phyloP scores from a whole-genome alignment of 768 basidiomycete species.

The Phaffia australis region DNA sequence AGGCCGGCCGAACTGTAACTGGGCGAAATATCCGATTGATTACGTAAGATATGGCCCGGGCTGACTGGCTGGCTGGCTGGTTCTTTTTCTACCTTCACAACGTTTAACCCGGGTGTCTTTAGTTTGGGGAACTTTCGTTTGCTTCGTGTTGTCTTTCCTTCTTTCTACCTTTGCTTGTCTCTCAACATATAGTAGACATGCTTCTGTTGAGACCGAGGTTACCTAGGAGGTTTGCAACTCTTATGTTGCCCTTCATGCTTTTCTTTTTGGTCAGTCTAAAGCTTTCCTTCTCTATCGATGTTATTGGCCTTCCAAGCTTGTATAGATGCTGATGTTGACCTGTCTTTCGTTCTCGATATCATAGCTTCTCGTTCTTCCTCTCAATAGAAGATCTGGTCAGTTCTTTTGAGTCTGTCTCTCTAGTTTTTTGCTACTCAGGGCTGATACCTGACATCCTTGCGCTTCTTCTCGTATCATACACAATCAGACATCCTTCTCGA shows the following conservation, averaged over 20 bases:
- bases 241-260: conserved; percentile 16
- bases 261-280: conserved; percentile 9
- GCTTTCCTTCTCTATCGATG: background rate
- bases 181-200: background rate
- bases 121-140: background rate
- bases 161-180: background rate
- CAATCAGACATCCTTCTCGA: conserved; percentile 14
- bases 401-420: too few species aligned
- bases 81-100: too few species aligned
- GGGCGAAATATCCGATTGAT: too few species aligned
- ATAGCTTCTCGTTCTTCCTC: conserved; percentile 19
- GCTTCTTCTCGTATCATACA: too few species aligned
- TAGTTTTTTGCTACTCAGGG: too few species aligned
- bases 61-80: too few species aligned
- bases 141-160: background rate
- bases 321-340: background rate
- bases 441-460: too few species aligned
- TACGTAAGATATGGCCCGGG: too few species aligned
- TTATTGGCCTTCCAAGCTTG: background rate
- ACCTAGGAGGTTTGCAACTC: conserved; percentile 13
- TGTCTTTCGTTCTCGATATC: background rate
- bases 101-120: too few species aligned
- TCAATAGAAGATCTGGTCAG: conserved; percentile 11
- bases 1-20: too few species aligned
- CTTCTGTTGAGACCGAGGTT: conserved; percentile 3